Base-by-base conservation (phyloP, 441 rosid genomes). In the Aleurites moluccanus region DNA sequence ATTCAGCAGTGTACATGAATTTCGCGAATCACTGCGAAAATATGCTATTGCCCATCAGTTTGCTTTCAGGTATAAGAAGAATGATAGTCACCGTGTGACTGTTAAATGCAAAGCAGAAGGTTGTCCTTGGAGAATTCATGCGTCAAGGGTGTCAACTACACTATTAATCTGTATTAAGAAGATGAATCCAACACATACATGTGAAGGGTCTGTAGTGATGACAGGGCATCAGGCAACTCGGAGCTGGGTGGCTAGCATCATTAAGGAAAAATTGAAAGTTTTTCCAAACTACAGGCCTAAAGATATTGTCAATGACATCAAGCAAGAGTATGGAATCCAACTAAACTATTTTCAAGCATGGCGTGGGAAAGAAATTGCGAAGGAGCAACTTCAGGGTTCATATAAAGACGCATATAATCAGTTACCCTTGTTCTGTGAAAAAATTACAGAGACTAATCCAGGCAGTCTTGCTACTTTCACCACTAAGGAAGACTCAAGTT, bases 111-210 rank as follows among this genome's bases (percentile, higher is more conserved):
- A 92, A 85, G 95, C 97, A 2, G 98, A 94, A 73, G 93, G 97
- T 67, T 92, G 98, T 80, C 97, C 96, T 45, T 94, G 97, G 97
- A 91, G 98, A 78, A 92, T 94, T 77, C 97, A 92, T 66, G 98
- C 98, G 21, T 94, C 97, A 18, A 87, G 94, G 82, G 77, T 91
- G 76, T 90, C 97, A 0, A 90, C 97, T 16, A 94, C 97, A 70
- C 97, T 92, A 76, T 86, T 90, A 42, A 92, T 91, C 74, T 90
- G 96, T 72, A 92, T 94, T 73, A 94, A 94, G 81, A 92, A 88
- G 78, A 94, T 94, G 97, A 91, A 80, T 79, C 86, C 97, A 14
- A 86, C 86, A 0, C 97, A 94, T 83, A 90, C 93, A 35, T 94
- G 99, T 74, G 97, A 90, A 84, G 94, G 97, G 47, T 89, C 96